Evolutionary conservation across 345 rosid genomes (phyloP), one percentile per base, ranked within the genome.

Genomic region (Hibiscus trionum): DNA sequence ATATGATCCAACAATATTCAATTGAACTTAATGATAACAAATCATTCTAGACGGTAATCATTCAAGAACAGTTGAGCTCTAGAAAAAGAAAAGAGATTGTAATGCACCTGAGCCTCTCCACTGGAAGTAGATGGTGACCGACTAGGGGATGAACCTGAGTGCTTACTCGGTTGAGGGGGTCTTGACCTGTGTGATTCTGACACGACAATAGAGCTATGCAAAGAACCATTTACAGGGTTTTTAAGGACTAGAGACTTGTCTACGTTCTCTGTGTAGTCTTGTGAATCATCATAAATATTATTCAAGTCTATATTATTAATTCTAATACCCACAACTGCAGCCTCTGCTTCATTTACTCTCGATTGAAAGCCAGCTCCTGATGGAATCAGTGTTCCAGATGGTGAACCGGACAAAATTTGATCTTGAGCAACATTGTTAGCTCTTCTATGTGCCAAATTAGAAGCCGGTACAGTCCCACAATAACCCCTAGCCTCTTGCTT

Each of bases 111-210:
- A 75, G 82, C 87, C 81, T 89, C 97, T 79, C 93, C 98, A 74
- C 80, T 88, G 42, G 91, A 91, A 84, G 97, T 91, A 79, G 97
- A 91, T 56, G 98, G 99, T 72, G 99, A 96, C 76, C 83, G 98
- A 4, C 88, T 96, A 70, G 97, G 93, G 72, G 95, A 97, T 77
- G 99, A 93, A 82, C 89, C 98, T 47, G 96, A 93, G 74, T 75
- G 81, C 53, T 79, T 76, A 80, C 84, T 81, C 14, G 68, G 70
- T 72, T 76, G 86, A 31, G 85, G 87, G 35, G 88, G 88, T 73
- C 86, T 82, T 60, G 85, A 84, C 75, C 82, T 84, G 70, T 74
- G 76, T 29, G 80, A 72, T 24, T 79, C 84, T 42, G 76, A 81
- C 56, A 73, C 72, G 83, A 78, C 72, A 26, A 70, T 35, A 75